A percentile compares a stretch with the other conserved stretches of the same genome.
Conservation (phyloP, 1,284 basidiomycete genomes). For the Sporisorium scitamineum region DNA sequence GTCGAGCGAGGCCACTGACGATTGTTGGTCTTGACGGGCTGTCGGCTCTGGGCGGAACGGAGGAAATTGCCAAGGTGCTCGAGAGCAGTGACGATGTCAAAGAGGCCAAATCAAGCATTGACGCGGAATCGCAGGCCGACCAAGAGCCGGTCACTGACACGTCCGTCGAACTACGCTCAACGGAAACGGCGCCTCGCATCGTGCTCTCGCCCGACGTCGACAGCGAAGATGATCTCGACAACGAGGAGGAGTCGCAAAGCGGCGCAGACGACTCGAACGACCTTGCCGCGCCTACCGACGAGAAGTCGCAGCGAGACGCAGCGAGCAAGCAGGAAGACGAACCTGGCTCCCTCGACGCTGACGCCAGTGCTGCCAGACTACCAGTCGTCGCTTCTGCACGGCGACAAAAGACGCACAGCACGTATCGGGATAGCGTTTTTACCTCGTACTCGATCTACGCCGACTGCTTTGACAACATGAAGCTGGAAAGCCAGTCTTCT, state of each 20-base stretch:
- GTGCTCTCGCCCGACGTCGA: slow-evolving; percentile 24
- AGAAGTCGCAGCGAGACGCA: slow-evolving; percentile 1
- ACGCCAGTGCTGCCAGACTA: neutral
- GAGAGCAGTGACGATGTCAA: slow-evolving; percentile 12
- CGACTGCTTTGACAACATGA: slow-evolving; percentile 52
- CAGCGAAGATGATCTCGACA: slow-evolving; percentile 12
- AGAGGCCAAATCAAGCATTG: neutral
- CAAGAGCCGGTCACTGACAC: neutral
- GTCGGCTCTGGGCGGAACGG: slow-evolving; percentile 20
- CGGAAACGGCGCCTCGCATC: slow-evolving; percentile 27
- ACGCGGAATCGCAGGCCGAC: neutral
- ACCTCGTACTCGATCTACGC: slow-evolving; percentile 56
- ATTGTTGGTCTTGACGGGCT: slow-evolving; percentile 44
- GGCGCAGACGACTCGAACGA: slow-evolving; percentile 25
- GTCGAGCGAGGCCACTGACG: slow-evolving; percentile 29
- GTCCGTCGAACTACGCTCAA: slow-evolving; percentile 3
- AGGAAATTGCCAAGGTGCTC: slow-evolving; percentile 31
- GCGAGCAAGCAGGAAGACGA: neutral
- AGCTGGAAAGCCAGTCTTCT: slow-evolving; percentile 47
- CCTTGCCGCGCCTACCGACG: neutral
- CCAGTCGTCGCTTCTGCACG: slow-evolving; percentile 15
- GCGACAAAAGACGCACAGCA: slow-evolving; percentile 28
- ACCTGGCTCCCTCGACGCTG: neutral
- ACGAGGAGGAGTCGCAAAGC: slow-evolving; percentile 16
- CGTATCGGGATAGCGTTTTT: slow-evolving; percentile 51